Percentiles rank a stretch among this genome's conserved stretches.
Conservation (phyloP, 208 protist genomes). For the Tritrichomonas foetus region DNA sequence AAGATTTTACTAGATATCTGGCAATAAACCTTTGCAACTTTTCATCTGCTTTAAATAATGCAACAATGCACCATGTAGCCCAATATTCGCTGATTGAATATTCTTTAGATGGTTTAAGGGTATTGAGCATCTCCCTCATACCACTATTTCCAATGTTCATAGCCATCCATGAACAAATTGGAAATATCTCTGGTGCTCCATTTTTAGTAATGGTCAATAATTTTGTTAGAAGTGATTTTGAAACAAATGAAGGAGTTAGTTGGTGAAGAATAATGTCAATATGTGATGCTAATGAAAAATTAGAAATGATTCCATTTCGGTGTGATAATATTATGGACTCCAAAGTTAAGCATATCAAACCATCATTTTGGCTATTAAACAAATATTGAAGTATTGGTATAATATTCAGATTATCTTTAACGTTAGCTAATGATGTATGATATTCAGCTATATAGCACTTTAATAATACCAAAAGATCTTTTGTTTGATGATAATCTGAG, state of each 20-base stretch:
- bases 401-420: background rate
- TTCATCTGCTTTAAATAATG: background rate
- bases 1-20: background rate
- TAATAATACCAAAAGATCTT: background rate
- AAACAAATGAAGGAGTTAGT: background rate
- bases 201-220: background rate
- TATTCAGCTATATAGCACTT: background rate
- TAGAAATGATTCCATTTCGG: background rate
- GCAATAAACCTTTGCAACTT: background rate
- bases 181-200: background rate
- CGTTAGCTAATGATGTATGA: background rate
- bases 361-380: background rate
- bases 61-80: background rate
- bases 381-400: constrained; percentile 19
- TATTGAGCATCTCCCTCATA: background rate
- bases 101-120: background rate
- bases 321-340: background rate
- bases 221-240: background rate
- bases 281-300: background rate
- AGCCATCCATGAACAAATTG: constrained; percentile 30
- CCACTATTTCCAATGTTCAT: background rate
- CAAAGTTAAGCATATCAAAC: background rate
- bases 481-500: background rate
- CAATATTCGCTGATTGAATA: background rate
- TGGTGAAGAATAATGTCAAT: background rate